Percentiles rank a stretch among this genome's conserved stretches.
These are phyloP conservation scores for Knoxia roxburghii DNA, from an alignment of 257 asterid species.

Conservation along the genomic window DNA sequence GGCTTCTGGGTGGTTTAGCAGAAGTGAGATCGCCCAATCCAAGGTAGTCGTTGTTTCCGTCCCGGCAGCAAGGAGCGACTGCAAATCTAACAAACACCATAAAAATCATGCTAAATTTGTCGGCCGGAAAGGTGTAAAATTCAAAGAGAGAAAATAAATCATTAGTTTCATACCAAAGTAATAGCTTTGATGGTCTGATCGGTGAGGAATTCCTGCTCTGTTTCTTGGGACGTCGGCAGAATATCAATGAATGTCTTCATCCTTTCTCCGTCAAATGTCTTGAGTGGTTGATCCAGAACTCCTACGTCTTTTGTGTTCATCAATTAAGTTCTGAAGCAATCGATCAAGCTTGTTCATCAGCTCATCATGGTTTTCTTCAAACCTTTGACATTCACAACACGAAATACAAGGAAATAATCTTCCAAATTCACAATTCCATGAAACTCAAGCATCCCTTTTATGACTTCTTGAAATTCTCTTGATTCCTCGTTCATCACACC, in stretches of 20 bases:
- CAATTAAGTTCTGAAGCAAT: slow-evolving; percentile 19
- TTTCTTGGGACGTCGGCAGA: slow-evolving; percentile 19
- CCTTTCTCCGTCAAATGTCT: neutral
- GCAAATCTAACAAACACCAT: neutral
- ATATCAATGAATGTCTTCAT: slow-evolving; percentile 15
- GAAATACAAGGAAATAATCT: slow-evolving; percentile 21
- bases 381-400: slow-evolving; percentile 13
- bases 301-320: slow-evolving; percentile 14
- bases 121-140: neutral
- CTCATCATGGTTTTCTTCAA: slow-evolving; percentile 17
- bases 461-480: slow-evolving; percentile 12
- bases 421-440: slow-evolving; percentile 15
- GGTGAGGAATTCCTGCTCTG: slow-evolving; percentile 22
- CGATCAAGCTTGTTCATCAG: slow-evolving; percentile 8
- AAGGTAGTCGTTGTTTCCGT: slow-evolving; percentile 42
- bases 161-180: slow-evolving; percentile 14
- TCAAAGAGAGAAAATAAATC: neutral
- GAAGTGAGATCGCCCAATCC: slow-evolving; percentile 49
- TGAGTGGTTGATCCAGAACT: neutral
- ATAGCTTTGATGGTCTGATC: slow-evolving; percentile 24
- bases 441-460: slow-evolving; percentile 17
- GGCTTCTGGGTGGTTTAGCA: slow-evolving; percentile 36
- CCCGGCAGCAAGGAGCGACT: slow-evolving; percentile 40
- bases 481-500: slow-evolving; percentile 21
- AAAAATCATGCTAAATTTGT: no score